phyloP scores from a whole-genome alignment of 768 basidiomycete genomes.

The Lanmaoa rubissima region DNA sequence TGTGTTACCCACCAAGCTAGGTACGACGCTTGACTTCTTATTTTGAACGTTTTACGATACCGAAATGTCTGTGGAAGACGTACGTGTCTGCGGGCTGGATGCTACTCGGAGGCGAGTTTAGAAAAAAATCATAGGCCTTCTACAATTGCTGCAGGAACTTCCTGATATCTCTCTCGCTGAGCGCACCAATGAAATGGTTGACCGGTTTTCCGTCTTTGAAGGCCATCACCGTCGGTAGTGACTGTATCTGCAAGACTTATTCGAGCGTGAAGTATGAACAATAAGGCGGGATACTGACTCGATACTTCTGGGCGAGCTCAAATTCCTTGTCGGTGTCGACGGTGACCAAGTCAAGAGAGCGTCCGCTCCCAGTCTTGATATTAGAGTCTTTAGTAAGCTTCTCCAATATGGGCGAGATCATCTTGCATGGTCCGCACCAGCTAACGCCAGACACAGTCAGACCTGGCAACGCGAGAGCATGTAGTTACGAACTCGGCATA shows the following conservation, averaged over 20 bases:
- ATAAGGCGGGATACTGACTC: constrained; percentile 31
- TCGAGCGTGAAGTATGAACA: not conserved
- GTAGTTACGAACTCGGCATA: constrained; percentile 66
- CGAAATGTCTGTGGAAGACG: not conserved
- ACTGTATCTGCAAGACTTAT: constrained; percentile 49
- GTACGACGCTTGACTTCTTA: not conserved
- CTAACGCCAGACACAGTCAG: constrained; percentile 35
- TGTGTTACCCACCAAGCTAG: constrained; percentile 12
- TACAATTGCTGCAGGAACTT: constrained; percentile 45
- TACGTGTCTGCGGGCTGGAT: not conserved
- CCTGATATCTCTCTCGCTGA: constrained; percentile 42
- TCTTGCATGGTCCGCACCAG: constrained; percentile 78
- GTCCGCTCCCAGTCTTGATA: constrained; percentile 50
- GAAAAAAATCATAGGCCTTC: not conserved
- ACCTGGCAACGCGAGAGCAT: not conserved
- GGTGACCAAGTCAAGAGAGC: constrained; percentile 68
- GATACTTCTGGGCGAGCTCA: constrained; percentile 48
- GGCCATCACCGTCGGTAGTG: constrained; percentile 79
- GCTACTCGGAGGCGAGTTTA: not conserved
- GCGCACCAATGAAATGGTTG: constrained; percentile 62
- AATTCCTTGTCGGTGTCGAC: constrained; percentile 58
- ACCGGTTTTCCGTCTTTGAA: constrained; percentile 63
- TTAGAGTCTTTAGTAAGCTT: constrained; percentile 48
- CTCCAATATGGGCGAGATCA: constrained; percentile 68
- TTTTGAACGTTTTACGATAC: constrained; percentile 11